Evolutionary conservation across 371 early-diverging fungal genomes (phyloP).

Genomic region (Mucor sp.): DNA sequence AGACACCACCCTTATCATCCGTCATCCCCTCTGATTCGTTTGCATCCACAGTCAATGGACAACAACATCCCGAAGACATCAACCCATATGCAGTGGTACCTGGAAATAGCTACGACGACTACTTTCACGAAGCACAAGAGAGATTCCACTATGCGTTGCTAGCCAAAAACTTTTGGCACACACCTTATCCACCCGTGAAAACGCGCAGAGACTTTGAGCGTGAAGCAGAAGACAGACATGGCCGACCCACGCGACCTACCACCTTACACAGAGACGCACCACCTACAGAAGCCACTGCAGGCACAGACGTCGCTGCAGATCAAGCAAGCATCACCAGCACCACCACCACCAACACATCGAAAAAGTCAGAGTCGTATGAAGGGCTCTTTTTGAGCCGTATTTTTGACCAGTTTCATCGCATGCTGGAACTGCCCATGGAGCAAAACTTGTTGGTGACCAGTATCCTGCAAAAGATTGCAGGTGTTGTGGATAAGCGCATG

Average conservation of each 20-base stretch:
- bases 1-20: slow-evolving; percentile 45
- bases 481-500: slow-evolving; percentile 50
- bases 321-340: slow-evolving; percentile 26
- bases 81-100: slow-evolving; percentile 39
- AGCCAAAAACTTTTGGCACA: slow-evolving; percentile 52
- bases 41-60: slow-evolving; percentile 20
- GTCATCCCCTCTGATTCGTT: slow-evolving; percentile 41
- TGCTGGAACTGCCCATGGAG: slow-evolving; percentile 50
- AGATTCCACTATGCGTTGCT: slow-evolving; percentile 50
- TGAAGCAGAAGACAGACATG: slow-evolving; percentile 46
- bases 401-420: slow-evolving; percentile 48
- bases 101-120: slow-evolving; percentile 55
- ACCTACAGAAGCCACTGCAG: slow-evolving; percentile 15
- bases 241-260: slow-evolving; percentile 39
- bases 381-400: slow-evolving; percentile 48
- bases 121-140: slow-evolving; percentile 56
- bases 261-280: slow-evolving; percentile 2
- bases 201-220: slow-evolving; percentile 38
- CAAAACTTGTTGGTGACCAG: slow-evolving; percentile 53
- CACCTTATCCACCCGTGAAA: slow-evolving; percentile 49
- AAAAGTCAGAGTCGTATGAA: slow-evolving; percentile 39
- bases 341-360: slow-evolving; percentile 3
- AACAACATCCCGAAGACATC: not conserved
- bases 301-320: slow-evolving; percentile 5
- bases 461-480: slow-evolving; percentile 51